Evolutionary conservation across 768 basidiomycete genomes (phyloP).

Genomic region (Amanita fuliginea): DNA sequence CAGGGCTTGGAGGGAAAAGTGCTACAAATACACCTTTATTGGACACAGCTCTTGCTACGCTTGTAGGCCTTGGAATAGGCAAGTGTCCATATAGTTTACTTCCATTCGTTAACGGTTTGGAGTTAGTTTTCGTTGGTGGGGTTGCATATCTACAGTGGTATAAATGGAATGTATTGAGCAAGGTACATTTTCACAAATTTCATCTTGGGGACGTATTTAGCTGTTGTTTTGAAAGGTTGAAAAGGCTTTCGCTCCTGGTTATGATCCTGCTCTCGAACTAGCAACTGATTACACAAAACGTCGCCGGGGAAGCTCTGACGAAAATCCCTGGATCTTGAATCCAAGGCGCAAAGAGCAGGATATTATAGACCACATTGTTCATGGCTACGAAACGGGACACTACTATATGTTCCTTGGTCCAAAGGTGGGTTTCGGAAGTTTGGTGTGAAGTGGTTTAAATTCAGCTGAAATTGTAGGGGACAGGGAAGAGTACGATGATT

Average conservation of each 20-base stretch:
- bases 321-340: conserved; percentile 43
- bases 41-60: conserved; percentile 48
- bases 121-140: conserved; percentile 57
- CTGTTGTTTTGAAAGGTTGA: conserved; percentile 49
- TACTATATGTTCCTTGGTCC: conserved; percentile 73
- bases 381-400: conserved; percentile 59
- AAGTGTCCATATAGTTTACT: conserved; percentile 11
- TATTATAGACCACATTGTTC: conserved; percentile 65
- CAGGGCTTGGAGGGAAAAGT: conserved; percentile 20
- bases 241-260: conserved; percentile 66
- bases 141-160: conserved; percentile 70
- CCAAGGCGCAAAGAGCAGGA: conserved; percentile 68
- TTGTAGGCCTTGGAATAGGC: conserved; percentile 55
- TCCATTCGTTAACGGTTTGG: conserved; percentile 5
- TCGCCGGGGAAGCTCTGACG: conserved; percentile 21
- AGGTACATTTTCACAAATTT: conserved; percentile 33
- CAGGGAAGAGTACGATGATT: conserved; percentile 77
- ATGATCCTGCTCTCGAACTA: conserved; percentile 74
- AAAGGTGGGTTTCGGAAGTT: conserved; percentile 36
- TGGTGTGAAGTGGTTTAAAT: neutral
- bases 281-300: conserved; percentile 34
- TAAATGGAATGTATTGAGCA: conserved; percentile 69
- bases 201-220: conserved; percentile 1
- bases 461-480: conserved; percentile 34
- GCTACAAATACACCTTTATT: conserved; percentile 28